Evolutionary conservation across 352 stramenopile genomes (phyloP).

Genomic region (Elongisporangium prolatum): DNA sequence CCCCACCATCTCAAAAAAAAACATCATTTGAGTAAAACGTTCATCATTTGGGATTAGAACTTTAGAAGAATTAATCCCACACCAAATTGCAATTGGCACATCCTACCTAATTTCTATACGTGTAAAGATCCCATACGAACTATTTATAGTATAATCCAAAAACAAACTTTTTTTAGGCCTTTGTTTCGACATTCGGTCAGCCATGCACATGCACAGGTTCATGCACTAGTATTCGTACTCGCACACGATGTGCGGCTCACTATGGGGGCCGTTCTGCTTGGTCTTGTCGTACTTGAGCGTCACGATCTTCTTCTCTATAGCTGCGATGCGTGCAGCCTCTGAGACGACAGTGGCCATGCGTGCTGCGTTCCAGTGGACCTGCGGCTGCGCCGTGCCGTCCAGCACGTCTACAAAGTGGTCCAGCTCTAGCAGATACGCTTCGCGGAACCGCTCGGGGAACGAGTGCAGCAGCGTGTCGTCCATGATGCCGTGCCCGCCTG

Average conservation of each 20-base stretch:
- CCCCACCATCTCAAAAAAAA: constrained; percentile 34
- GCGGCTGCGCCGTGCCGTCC: constrained; percentile 25
- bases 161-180: too few relatives aligned
- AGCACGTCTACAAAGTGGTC: constrained; percentile 76
- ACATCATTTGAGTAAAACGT: constrained; percentile 26
- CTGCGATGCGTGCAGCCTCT: constrained; percentile 63
- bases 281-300: constrained; percentile 56
- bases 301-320: constrained; percentile 59
- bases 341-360: constrained; percentile 78
- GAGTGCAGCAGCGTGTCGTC: constrained; percentile 67
- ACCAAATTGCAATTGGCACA: constrained; percentile 3
- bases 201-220: not conserved
- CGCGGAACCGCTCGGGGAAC: constrained; percentile 86
- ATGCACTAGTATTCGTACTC: constrained; percentile 41
- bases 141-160: not conserved
- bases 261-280: constrained; percentile 27
- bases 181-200: too few relatives aligned
- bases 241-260: constrained; percentile 49
- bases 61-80: constrained; percentile 42
- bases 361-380: constrained; percentile 63
- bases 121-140: not conserved
- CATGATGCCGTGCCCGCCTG: constrained; percentile 44
- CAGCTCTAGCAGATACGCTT: constrained; percentile 84
- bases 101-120: not conserved
- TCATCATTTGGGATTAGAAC: constrained; percentile 48